These are phyloP conservation scores for Sugiyamaella novakii DNA, from an alignment of 1,139 yeast genomes.

Conservation along the genomic window DNA sequence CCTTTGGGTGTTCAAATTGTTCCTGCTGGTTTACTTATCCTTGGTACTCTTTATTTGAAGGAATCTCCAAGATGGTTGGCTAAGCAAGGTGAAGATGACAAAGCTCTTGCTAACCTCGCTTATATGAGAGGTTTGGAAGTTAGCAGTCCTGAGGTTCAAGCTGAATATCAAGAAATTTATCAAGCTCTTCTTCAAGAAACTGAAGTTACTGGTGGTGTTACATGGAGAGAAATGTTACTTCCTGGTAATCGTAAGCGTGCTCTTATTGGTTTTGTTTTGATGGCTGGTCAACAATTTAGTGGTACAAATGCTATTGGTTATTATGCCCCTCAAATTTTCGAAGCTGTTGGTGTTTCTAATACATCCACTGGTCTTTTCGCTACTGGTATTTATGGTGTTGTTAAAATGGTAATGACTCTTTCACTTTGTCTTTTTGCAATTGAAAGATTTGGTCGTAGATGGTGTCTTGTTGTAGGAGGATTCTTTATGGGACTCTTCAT, in stretches of 20 bases:
- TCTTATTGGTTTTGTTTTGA: constrained; percentile 56
- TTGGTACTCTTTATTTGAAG: constrained; percentile 56
- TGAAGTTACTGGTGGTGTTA: constrained; percentile 50
- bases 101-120: constrained; percentile 56
- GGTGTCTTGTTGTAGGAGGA: constrained; percentile 45
- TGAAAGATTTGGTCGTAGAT: constrained; percentile 59
- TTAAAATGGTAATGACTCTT: constrained; percentile 45
- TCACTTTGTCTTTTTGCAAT: constrained; percentile 49
- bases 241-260: constrained; percentile 55
- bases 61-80: constrained; percentile 80
- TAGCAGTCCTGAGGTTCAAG: constrained; percentile 14
- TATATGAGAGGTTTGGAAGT: constrained; percentile 52
- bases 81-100: constrained; percentile 64
- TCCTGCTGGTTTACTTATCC: constrained; percentile 58
- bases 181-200: constrained; percentile 34
- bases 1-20: constrained; percentile 70
- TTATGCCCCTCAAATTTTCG: constrained; percentile 44
- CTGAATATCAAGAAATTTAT: constrained; percentile 18
- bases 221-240: constrained; percentile 49
- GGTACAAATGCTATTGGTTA: constrained; percentile 69
- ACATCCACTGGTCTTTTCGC: constrained; percentile 48
- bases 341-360: constrained; percentile 46
- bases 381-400: constrained; percentile 60
- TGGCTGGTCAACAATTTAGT: constrained; percentile 71
- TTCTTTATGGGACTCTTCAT: constrained; percentile 48